These are phyloP conservation scores for Acanthamoeba castellanii DNA, from an alignment of 208 protist genomes.

Conservation along the genomic window DNA sequence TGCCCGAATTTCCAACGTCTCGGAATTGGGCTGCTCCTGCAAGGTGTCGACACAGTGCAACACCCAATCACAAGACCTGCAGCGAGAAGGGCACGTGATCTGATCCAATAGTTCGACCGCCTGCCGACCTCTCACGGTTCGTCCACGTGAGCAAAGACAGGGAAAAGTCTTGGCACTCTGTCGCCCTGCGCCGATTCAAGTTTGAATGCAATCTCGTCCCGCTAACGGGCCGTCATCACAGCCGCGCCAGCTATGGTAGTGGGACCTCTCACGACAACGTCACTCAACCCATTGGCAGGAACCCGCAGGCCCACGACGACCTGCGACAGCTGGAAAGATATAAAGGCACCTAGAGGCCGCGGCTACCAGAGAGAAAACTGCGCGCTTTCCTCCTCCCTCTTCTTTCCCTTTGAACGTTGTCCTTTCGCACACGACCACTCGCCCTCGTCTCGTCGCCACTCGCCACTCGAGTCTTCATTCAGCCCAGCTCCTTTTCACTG, in stretches of 20 bases:
- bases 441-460: not conserved
- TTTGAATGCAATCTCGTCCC: conserved; percentile 34
- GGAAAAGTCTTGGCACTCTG: conserved; percentile 40
- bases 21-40: not conserved
- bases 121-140: not conserved
- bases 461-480: too few relatives aligned
- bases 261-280: not conserved
- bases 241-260: too few relatives aligned
- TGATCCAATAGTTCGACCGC: not conserved
- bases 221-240: not conserved
- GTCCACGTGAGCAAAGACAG: conserved; percentile 33
- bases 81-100: not conserved
- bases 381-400: conserved; percentile 17
- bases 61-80: not conserved
- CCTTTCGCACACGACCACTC: not conserved
- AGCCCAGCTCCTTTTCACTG: too few relatives aligned
- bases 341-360: not conserved
- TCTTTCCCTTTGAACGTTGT: not conserved
- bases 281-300: not conserved
- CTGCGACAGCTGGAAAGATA: not conserved
- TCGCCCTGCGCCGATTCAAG: not conserved
- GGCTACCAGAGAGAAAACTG: conserved; percentile 28
- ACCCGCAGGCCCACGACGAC: too few relatives aligned
- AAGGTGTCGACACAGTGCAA: not conserved
- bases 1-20: not conserved